A percentile compares a stretch with the other conserved stretches of the same genome.
Conservation (phyloP, 805 yeast genomes). For the Pichia ethanolica region DNA sequence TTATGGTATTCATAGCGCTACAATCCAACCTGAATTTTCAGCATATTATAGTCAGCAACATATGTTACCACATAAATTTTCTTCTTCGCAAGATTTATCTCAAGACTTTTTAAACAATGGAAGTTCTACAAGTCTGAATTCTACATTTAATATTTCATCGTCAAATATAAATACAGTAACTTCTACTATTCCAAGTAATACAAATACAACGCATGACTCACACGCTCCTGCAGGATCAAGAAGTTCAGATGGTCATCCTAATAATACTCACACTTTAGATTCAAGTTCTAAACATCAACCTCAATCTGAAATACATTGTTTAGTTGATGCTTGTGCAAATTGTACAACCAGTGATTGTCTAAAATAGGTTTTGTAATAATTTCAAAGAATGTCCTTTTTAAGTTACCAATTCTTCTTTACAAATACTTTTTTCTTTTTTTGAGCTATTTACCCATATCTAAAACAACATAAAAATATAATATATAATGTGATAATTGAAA, state of each 20-base stretch:
- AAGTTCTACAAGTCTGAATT: background rate
- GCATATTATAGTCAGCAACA: conserved; percentile 25
- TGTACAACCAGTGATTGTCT: conserved; percentile 43
- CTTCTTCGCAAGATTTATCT: conserved; percentile 15
- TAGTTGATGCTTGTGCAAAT: conserved; percentile 45
- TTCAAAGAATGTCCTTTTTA: too few species aligned
- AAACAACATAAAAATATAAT: too few species aligned
- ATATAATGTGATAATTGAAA: too few species aligned
- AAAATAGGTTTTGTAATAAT: conserved; percentile 5
- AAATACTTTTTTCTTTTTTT: too few species aligned
- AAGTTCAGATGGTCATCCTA: background rate
- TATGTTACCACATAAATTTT: conserved; percentile 24
- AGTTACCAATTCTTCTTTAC: too few species aligned
- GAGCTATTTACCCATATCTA: too few species aligned
- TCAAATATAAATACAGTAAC: background rate
- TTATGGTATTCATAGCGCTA: conserved; percentile 85
- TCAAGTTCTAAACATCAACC: too few species aligned
- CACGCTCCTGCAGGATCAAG: background rate
- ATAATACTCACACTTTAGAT: too few species aligned
- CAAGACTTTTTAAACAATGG: conserved; percentile 3
- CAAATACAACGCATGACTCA: background rate
- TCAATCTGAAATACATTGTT: conserved; percentile 32
- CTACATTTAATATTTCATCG: background rate
- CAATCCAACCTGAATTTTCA: conserved; percentile 91
- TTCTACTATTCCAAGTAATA: background rate